Evolutionary conservation across 495 filamentous ascomycete species (phyloP).

Genomic region (Lepidopterella palustris): DNA sequence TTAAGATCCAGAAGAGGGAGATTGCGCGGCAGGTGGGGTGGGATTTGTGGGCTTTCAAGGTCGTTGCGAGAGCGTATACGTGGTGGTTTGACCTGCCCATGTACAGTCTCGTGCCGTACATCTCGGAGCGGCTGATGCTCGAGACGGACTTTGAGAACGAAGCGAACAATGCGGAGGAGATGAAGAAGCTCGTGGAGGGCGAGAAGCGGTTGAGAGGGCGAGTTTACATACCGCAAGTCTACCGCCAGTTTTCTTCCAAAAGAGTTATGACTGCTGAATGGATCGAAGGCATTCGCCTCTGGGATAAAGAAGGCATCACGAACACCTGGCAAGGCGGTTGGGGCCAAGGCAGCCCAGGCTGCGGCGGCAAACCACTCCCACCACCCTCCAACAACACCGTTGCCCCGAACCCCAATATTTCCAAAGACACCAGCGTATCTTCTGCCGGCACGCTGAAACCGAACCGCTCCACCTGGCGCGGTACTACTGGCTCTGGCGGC

Average conservation of each 20-base stretch:
- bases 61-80: constrained; percentile 69
- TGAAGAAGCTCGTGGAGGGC: constrained; percentile 66
- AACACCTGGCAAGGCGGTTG: constrained; percentile 69
- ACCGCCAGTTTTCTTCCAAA: constrained; percentile 71
- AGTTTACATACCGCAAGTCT: constrained; percentile 83
- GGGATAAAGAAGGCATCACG: constrained; percentile 76
- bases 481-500: constrained; percentile 61
- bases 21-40: constrained; percentile 81
- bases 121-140: constrained; percentile 75
- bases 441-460: constrained; percentile 53
- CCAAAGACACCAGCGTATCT: constrained; percentile 39
- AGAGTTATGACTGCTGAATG: constrained; percentile 93
- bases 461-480: constrained; percentile 70
- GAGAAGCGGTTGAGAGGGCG: constrained; percentile 70
- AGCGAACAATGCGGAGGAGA: constrained; percentile 77
- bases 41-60: constrained; percentile 95
- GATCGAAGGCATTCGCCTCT: constrained; percentile 89
- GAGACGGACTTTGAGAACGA: constrained; percentile 95
- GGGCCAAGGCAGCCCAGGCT: constrained; percentile 68
- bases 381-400: constrained; percentile 40
- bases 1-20: constrained; percentile 96
- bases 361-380: constrained; percentile 57
- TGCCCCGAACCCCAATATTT: constrained; percentile 39
- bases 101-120: constrained; percentile 81
- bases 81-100: constrained; percentile 81